Evolutionary conservation across 176 grass and related monocot genomes (phyloP).

Genomic region (Tuctoria greenei): DNA sequence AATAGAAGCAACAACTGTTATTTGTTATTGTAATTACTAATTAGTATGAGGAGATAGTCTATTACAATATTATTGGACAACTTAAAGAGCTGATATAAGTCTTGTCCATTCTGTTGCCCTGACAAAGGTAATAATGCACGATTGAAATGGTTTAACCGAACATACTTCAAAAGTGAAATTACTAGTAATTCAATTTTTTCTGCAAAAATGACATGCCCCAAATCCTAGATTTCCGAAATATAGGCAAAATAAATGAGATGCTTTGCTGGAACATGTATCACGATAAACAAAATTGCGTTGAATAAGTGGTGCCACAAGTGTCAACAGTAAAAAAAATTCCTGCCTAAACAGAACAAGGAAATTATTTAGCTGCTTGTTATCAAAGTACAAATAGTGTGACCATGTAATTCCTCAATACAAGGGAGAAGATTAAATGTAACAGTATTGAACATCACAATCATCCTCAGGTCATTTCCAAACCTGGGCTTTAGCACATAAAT

Average conservation of each 20-base stretch:
- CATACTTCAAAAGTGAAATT: not conserved
- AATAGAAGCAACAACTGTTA: not conserved
- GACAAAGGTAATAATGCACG: no score
- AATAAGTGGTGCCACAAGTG: not conserved
- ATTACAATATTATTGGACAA: not conserved
- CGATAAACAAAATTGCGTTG: not conserved
- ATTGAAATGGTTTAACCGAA: not conserved
- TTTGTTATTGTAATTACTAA: not conserved
- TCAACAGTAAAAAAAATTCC: not conserved
- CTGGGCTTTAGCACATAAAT: conserved; percentile 35
- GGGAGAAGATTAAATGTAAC: conserved; percentile 23
- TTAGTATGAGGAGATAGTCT: not conserved
- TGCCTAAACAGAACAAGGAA: not conserved
- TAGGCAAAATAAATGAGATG: conserved; percentile 13
- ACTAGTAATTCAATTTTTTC: not conserved
- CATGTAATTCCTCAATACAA: conserved; percentile 12
- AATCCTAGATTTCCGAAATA: not conserved
- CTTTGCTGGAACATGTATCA: not conserved
- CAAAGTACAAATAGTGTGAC: conserved; percentile 22
- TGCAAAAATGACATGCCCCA: not conserved
- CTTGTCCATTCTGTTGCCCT: not conserved
- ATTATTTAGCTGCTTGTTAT: not conserved
- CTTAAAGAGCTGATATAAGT: not conserved
- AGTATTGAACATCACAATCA: conserved; percentile 41
- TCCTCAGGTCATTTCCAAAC: not conserved